Percentiles rank a stretch among this genome's conserved stretches.
Evolutionary conservation across 345 rosid species (phyloP).

Genomic region (Camelina hispida): DNA sequence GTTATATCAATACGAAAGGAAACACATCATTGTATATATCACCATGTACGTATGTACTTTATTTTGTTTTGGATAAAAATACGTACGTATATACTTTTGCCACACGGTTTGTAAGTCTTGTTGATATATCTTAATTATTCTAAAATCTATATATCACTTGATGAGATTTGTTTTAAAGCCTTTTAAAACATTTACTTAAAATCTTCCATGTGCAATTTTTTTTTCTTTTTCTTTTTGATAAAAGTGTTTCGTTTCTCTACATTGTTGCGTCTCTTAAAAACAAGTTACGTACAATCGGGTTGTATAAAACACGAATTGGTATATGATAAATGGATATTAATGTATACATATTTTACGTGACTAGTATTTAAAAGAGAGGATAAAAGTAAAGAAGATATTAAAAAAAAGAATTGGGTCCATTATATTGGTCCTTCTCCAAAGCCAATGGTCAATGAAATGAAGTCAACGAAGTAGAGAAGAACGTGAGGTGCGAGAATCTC

Average conservation of each 20-base stretch:
- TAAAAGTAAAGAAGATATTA: not conserved
- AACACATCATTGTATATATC: not conserved
- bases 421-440: constrained; percentile 3
- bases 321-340: not conserved
- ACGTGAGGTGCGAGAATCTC: constrained; percentile 42
- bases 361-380: constrained; percentile 3
- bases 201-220: too few species aligned
- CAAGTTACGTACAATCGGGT: not conserved
- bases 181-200: not conserved
- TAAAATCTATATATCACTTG: not conserved
- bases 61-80: too few species aligned
- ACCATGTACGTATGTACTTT: not conserved
- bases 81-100: too few species aligned
- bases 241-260: too few species aligned
- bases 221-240: too few species aligned
- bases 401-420: constrained; percentile 3
- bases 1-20: constrained; percentile 17
- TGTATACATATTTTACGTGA: not conserved
- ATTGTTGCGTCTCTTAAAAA: not conserved
- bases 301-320: not conserved
- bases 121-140: not conserved
- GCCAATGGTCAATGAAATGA: constrained; percentile 27
- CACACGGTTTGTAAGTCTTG: not conserved
- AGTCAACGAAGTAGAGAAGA: constrained; percentile 35
- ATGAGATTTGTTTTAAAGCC: not conserved